Evolutionary conservation across 2,329 filamentous ascomycete genomes (phyloP), one percentile per base, ranked within the genome.

Genomic region (Aspergillus nomiae): DNA sequence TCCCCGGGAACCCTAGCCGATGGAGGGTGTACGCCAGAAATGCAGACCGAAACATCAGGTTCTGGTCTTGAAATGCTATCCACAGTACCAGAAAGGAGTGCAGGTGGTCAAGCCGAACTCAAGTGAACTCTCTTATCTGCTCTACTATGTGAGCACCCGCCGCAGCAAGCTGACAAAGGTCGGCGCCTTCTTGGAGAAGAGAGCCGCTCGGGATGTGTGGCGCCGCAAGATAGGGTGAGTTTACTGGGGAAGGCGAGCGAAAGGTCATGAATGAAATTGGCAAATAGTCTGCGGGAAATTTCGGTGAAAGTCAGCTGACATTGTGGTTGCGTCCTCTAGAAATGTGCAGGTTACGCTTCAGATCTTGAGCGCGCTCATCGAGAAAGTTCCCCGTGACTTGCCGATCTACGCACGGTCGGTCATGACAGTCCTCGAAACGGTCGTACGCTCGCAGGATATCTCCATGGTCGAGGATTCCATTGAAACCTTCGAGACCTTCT

Each of bases 91-190:
- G 68, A 98, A 97, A 81, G 92, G 92, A 58, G 90, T 92, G 66
- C 90, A 94, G 76, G 92, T 97, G 73, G 92, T 97, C 74, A 96
- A 94, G 81, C 94, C 95, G 51, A 98, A 98, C 80, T 92, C 92
- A 69, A 96, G 92, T 81, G 95, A 99, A 83, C 87, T 99, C 67
- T 96, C 92, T 80, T 98, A 98, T 77, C 87, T 99, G 68, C 88
- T 98, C 60, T 98, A 96, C 85, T 98, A 99, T 83, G 93, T 92
- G 65, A 96, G 92, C 75, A 97, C 94, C 71, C 92, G 94, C 64
- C 89, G 92, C 68, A 94, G 92, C 80, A 99, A 98, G 85, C 89
- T 98, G 71, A 92, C 95, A 74, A 99, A 99, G 81, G 94, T 99
- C 69, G 93, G 92, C 77, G 89, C 89, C 71, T 99, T 97, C 76